phyloP scores from a whole-genome alignment of 169 alveolate genomes.

The Plasmodium fragile region DNA sequence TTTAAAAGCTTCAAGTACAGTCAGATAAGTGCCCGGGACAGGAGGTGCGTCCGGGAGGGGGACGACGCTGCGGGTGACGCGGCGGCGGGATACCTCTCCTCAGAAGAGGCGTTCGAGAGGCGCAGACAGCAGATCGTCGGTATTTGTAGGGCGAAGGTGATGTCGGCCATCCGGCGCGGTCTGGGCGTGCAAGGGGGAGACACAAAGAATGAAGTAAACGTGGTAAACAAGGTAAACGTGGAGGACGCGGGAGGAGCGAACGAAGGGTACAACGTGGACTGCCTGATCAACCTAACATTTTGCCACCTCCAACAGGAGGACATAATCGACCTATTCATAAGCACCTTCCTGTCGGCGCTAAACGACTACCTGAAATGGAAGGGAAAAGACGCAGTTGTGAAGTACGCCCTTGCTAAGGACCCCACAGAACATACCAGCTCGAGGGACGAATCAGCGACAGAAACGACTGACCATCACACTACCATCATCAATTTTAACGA shows the following conservation, averaged over 20 bases:
- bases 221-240: neutral
- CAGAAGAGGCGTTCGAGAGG: constrained; percentile 42
- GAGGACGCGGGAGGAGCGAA: neutral
- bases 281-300: constrained; percentile 22
- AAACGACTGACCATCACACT: neutral
- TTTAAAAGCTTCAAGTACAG: constrained; percentile 16
- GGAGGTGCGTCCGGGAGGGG: neutral
- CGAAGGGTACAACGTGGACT: neutral
- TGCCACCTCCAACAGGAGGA: constrained; percentile 26
- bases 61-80: neutral
- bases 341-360: constrained; percentile 24
- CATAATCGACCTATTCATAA: constrained; percentile 30
- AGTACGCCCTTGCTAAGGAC: neutral
- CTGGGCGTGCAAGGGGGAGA: neutral
- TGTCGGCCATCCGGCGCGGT: neutral
- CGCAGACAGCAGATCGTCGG: constrained; percentile 15
- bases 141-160: constrained; percentile 8
- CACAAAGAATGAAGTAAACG: neutral
- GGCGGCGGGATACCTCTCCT: constrained; percentile 22
- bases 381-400: neutral
- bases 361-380: constrained; percentile 34
- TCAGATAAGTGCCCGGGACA: constrained; percentile 39
- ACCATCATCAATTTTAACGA: neutral
- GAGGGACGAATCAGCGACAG: neutral
- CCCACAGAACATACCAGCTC: neutral